phyloP scores from a whole-genome alignment of 1,139 yeast genomes.

The Diutina ranongensis region DNA sequence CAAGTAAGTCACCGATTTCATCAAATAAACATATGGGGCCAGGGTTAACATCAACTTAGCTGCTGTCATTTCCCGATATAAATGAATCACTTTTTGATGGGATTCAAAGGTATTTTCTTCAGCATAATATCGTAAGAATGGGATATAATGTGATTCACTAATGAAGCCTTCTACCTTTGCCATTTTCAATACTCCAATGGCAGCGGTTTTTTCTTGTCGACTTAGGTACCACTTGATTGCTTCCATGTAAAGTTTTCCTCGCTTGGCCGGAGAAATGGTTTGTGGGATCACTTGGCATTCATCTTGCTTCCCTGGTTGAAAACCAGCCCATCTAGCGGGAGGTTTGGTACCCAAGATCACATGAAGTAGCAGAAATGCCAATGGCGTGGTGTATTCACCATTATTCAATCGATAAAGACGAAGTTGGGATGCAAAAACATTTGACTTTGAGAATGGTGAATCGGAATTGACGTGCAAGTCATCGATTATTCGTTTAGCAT shows the following conservation, averaged over 20 bases:
- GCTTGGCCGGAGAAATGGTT: conserved; percentile 7
- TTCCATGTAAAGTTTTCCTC: conserved; percentile 16
- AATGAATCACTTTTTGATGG: conserved; percentile 18
- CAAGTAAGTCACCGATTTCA: conserved; percentile 29
- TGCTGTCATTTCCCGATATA: conserved; percentile 31
- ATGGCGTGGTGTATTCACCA: neutral
- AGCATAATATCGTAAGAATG: conserved; percentile 19
- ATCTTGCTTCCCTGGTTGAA: neutral
- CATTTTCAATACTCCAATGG: conserved; percentile 9
- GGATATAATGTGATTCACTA: conserved; percentile 19
- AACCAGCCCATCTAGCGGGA: neutral
- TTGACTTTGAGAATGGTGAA: conserved; percentile 21
- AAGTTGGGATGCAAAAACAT: conserved; percentile 20
- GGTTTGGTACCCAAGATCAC: neutral
- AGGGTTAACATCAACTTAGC: conserved; percentile 21
- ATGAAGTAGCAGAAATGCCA: neutral
- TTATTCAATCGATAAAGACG: neutral
- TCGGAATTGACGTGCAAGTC: conserved; percentile 20
- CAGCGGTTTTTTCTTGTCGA: conserved; percentile 12
- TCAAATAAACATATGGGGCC: conserved; percentile 26
- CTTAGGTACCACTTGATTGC: conserved; percentile 15
- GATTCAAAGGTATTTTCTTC: conserved; percentile 16
- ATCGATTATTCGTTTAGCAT: conserved; percentile 20
- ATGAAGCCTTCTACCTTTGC: conserved; percentile 12
- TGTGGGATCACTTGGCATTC: neutral